phyloP scores from a whole-genome alignment of 2,329 filamentous ascomycete genomes.

The Alternaria sp. region DNA sequence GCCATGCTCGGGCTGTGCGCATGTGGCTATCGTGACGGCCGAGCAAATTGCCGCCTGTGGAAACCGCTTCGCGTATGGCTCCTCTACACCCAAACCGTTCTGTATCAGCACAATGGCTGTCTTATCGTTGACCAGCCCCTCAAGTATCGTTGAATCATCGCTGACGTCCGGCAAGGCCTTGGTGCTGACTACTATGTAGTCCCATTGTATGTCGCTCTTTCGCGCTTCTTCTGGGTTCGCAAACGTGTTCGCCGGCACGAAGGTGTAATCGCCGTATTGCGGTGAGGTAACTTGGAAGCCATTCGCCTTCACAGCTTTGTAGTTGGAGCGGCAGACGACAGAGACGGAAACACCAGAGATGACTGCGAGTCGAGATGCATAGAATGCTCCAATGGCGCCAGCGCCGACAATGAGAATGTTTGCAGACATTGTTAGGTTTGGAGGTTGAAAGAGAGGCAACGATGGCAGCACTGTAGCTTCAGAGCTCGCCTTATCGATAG shows the following conservation, averaged over 20 bases:
- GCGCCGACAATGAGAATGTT: slow-evolving; percentile 74
- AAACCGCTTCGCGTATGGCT: slow-evolving; percentile 70
- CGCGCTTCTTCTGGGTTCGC: slow-evolving; percentile 67
- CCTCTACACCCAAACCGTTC: slow-evolving; percentile 76
- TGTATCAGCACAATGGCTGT: slow-evolving; percentile 74
- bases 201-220: slow-evolving; percentile 60
- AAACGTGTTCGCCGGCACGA: slow-evolving; percentile 69
- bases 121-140: slow-evolving; percentile 63
- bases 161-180: slow-evolving; percentile 75
- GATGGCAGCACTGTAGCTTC: slow-evolving; percentile 4
- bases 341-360: slow-evolving; percentile 68
- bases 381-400: slow-evolving; percentile 77
- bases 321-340: slow-evolving; percentile 78
- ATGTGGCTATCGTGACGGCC: slow-evolving; percentile 74
- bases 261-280: slow-evolving; percentile 73
- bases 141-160: slow-evolving; percentile 68
- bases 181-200: slow-evolving; percentile 75
- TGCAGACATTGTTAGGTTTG: slow-evolving; percentile 43
- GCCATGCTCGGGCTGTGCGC: slow-evolving; percentile 71
- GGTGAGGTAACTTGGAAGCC: slow-evolving; percentile 73
- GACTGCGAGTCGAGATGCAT: slow-evolving; percentile 72
- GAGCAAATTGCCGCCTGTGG: slow-evolving; percentile 68
- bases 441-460: background rate
- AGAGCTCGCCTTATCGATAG: slow-evolving; percentile 2
- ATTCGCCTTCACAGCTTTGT: slow-evolving; percentile 66